Conservation (phyloP, 2,329 filamentous ascomycete genomes). For the Botrytis paeoniae region DNA sequence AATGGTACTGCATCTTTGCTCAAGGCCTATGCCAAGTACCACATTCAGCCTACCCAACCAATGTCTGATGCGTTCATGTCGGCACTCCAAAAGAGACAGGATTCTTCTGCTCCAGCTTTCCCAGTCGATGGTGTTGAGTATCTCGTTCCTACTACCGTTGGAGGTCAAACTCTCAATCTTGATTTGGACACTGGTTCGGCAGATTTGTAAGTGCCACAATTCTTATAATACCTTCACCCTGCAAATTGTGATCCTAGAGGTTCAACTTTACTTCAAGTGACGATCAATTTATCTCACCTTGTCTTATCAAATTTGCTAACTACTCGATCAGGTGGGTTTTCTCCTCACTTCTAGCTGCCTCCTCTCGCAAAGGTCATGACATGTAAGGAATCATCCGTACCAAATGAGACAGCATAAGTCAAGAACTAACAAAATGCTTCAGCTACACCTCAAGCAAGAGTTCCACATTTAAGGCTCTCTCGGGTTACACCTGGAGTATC, state of each 20-base stretch:
- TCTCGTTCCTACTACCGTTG: constrained; percentile 30
- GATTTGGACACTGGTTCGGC: constrained; percentile 37
- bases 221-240: neutral
- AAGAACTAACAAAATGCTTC: constrained; percentile 23
- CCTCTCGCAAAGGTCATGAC: constrained; percentile 16
- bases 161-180: constrained; percentile 35
- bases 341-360: constrained; percentile 29
- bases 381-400: neutral
- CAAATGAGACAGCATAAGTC: neutral
- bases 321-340: constrained; percentile 32
- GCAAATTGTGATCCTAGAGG: neutral
- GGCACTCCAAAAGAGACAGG: constrained; percentile 34
- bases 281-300: neutral
- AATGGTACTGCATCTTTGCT: constrained; percentile 37
- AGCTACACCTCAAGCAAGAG: constrained; percentile 31
- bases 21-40: constrained; percentile 37
- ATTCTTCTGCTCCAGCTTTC: constrained; percentile 30
- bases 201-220: constrained; percentile 34
- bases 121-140: constrained; percentile 33
- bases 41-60: constrained; percentile 32
- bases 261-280: neutral
- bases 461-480: constrained; percentile 30
- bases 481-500: constrained; percentile 35
- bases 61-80: constrained; percentile 29
- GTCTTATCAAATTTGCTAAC: neutral